phyloP scores from a whole-genome alignment of 2,329 filamentous ascomycete genomes.

The Fusarium avenaceum region DNA sequence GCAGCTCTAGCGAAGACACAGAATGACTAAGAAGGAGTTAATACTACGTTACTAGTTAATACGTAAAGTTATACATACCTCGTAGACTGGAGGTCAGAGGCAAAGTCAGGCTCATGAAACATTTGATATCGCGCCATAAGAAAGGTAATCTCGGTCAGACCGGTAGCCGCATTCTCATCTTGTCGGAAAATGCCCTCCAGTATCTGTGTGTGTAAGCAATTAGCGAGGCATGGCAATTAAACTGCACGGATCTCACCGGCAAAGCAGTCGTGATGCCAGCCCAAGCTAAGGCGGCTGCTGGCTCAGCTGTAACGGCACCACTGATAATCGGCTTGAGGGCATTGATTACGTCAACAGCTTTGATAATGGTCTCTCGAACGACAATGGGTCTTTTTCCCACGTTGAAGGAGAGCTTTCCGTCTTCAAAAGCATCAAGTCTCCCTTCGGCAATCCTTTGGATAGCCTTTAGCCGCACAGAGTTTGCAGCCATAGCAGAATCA shows the following conservation, averaged over 20 bases:
- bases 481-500: background rate
- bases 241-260: conserved; percentile 2
- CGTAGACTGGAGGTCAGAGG: background rate
- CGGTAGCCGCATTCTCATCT: background rate
- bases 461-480: background rate
- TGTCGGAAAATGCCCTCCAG: conserved; percentile 2
- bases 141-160: too few relatives aligned
- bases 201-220: background rate
- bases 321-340: conserved; percentile 13
- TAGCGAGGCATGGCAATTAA: too few relatives aligned
- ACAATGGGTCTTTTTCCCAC: background rate
- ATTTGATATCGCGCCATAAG: conserved; percentile 6
- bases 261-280: conserved; percentile 11
- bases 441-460: background rate
- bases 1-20: background rate
- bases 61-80: background rate
- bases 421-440: background rate
- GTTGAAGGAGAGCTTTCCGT: background rate
- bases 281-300: conserved; percentile 21
- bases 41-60: background rate
- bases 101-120: background rate
- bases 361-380: conserved; percentile 9
- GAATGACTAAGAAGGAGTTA: background rate
- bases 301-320: conserved; percentile 11
- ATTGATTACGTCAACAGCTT: conserved; percentile 7